Percentiles rank a stretch among this genome's conserved stretches.
Evolutionary conservation across 108 stramenopile species (phyloP).

Genomic region (Nitzschia putrida): DNA sequence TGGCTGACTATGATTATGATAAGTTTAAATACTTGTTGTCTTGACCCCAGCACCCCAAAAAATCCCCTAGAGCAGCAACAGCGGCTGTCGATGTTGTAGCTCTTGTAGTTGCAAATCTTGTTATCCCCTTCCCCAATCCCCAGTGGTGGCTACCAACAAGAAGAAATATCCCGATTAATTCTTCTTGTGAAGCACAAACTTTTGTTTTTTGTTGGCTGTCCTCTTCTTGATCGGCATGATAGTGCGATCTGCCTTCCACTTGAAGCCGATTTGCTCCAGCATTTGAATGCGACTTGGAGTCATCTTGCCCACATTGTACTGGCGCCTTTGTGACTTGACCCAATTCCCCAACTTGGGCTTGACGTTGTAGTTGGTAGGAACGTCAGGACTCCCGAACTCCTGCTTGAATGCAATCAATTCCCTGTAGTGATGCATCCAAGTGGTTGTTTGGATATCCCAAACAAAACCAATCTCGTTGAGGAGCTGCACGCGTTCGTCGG

Average conservation of each 20-base stretch:
- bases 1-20: too few relatives aligned
- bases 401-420: conserved; percentile 14
- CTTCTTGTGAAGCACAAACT: too few relatives aligned
- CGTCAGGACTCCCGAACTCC: conserved; percentile 24
- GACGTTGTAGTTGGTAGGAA: conserved; percentile 13
- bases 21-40: too few relatives aligned
- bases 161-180: too few relatives aligned
- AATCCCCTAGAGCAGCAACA: too few relatives aligned
- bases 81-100: too few relatives aligned
- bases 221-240: neutral
- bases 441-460: neutral
- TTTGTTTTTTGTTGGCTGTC: too few relatives aligned
- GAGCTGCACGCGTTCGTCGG: neutral
- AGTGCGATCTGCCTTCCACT: conserved; percentile 2
- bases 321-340: conserved; percentile 27
- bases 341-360: conserved; percentile 28
- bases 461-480: conserved; percentile 4
- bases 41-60: too few relatives aligned
- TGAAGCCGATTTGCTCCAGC: conserved; percentile 38
- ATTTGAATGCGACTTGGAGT: conserved; percentile 25
- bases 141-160: too few relatives aligned
- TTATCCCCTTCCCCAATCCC: too few relatives aligned
- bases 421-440: conserved; percentile 10
- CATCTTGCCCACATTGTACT: neutral
- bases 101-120: too few relatives aligned